Conservation (phyloP, 73 alveolate species). For the Tetrahymena borealis region DNA sequence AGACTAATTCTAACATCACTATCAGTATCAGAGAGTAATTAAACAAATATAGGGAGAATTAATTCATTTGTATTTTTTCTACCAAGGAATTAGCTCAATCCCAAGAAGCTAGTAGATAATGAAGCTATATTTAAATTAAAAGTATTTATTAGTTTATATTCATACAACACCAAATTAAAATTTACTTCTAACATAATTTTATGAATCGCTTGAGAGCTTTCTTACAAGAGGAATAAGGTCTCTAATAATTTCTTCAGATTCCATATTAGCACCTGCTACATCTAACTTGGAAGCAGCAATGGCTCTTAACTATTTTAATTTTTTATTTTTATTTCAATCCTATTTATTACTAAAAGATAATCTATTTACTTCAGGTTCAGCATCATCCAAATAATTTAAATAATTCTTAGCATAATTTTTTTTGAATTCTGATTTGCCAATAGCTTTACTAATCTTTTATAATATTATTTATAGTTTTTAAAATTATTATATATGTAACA, state of each 20-base stretch:
- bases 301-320: neutral
- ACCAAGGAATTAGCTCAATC: slow-evolving; percentile 33
- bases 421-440: slow-evolving; percentile 19
- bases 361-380: slow-evolving; percentile 47
- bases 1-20: slow-evolving; percentile 43
- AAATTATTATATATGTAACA: neutral
- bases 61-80: slow-evolving; percentile 33
- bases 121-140: slow-evolving; percentile 1
- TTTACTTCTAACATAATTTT: slow-evolving; percentile 40
- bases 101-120: slow-evolving; percentile 14
- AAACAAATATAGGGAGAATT: slow-evolving; percentile 28
- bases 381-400: slow-evolving; percentile 13
- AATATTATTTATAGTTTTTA: neutral
- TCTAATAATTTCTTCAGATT: slow-evolving; percentile 23
- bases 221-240: slow-evolving; percentile 24
- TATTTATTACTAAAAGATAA: too few relatives aligned
- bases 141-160: too few relatives aligned
- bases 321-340: too few relatives aligned
- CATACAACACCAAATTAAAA: too few relatives aligned
- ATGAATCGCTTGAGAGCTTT: neutral
- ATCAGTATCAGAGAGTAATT: slow-evolving; percentile 24
- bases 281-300: slow-evolving; percentile 33
- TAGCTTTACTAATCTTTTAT: slow-evolving; percentile 27
- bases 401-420: slow-evolving; percentile 13
- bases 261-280: slow-evolving; percentile 21